Evolutionary conservation across 2,329 filamentous ascomycete genomes (phyloP), one percentile per base, ranked within the genome.

Genomic region (Nannizziopsis barbatae): DNA sequence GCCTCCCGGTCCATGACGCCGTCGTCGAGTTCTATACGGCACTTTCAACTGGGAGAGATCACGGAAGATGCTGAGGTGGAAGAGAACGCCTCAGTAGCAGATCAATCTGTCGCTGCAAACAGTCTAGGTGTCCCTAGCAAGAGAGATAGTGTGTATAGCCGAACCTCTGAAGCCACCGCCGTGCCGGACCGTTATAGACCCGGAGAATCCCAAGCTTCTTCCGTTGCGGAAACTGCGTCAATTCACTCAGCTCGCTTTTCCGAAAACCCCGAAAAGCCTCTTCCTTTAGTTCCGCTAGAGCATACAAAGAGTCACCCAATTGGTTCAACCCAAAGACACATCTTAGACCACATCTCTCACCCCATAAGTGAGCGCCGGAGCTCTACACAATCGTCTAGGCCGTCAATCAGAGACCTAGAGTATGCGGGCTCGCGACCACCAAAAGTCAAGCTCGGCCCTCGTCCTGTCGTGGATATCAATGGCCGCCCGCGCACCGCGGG

Each of bases 61-160:
- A 81, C 84, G n/a, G 92, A 96, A 67, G 86, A 92, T 68, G 85
- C 83, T 47, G 87, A 93, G 61, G 88, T 94, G 59, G 82, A 80
- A 58, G 43, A 45, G 14, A 50, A 31, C n/a, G 39, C 32, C 4
- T 49, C 46, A 15, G 33, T 49, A 14, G 46, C 46, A 5, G 46
- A 40, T 32, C 20, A 17, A 22, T 44, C 46, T 8, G 33, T 37
- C 7, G 18, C 41, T 12, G 30, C 15, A 32, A 40, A 41, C 22
- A 33, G 17, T 17, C 12, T 39, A 10, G 20, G 6, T 22, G 31
- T 41, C 27, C 15, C 52, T 42, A 55, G 47, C 36, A 53, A 52
- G 15, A 57, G 57, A 37, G 57, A 55, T 37, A 62, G 60, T 35
- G 43, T 53, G 22, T 56, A 50, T 15, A 56, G 54, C 18, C 42